Percentiles rank a stretch among this genome's conserved stretches.
Evolutionary conservation across 176 grass and related monocot species (phyloP).

Genomic region (Puya raimondii): DNA sequence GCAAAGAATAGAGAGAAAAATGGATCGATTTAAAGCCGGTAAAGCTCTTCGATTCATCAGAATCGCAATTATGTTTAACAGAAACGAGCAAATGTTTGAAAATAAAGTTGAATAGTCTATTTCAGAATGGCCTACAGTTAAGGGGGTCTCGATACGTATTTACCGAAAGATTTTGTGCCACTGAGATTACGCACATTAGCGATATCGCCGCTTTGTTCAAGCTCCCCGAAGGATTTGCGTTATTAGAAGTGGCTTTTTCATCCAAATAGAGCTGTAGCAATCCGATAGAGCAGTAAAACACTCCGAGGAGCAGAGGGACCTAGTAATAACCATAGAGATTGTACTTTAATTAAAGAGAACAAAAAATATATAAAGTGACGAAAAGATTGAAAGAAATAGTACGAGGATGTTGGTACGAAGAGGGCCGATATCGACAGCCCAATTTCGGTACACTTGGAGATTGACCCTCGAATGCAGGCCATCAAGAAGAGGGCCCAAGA

Average conservation of each 20-base stretch:
- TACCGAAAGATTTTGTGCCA: background rate
- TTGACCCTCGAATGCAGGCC: slow-evolving; percentile 78
- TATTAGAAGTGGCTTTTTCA: slow-evolving; percentile 19
- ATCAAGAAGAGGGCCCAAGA: slow-evolving; percentile 77
- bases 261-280: slow-evolving; percentile 60
- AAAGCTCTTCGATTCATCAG: too few relatives aligned
- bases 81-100: background rate
- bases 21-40: too few relatives aligned
- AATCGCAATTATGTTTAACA: too few relatives aligned
- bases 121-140: background rate
- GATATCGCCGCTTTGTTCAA: slow-evolving; percentile 41
- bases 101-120: too few relatives aligned
- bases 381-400: background rate
- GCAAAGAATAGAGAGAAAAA: background rate
- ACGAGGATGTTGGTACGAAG: slow-evolving; percentile 73
- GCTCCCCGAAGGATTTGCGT: slow-evolving; percentile 40
- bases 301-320: slow-evolving; percentile 78
- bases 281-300: slow-evolving; percentile 68
- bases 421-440: slow-evolving; percentile 60
- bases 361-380: background rate
- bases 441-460: slow-evolving; percentile 50
- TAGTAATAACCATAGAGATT: background rate
- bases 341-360: background rate
- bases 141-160: background rate
- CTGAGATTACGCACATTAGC: slow-evolving; percentile 28